Evolutionary conservation across 352 stramenopile genomes (phyloP).

Genomic region (Globisporangium echinulatum): DNA sequence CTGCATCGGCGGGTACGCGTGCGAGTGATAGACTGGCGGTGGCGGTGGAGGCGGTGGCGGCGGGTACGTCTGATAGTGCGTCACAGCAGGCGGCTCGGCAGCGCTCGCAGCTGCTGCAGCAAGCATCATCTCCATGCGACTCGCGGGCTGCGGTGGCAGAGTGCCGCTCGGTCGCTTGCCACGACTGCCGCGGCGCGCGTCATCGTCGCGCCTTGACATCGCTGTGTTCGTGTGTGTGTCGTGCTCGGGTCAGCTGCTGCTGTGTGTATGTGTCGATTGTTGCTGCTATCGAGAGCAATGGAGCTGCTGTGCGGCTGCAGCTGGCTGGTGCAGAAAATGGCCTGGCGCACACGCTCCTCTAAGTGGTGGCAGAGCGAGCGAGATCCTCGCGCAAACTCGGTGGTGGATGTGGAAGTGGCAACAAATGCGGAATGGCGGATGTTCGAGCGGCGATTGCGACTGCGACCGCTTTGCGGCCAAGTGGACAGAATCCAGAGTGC

Average conservation of each 20-base stretch:
- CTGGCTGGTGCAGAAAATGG: too few species aligned
- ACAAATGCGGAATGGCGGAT: too few species aligned
- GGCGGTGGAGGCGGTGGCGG: background rate
- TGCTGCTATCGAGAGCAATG: background rate
- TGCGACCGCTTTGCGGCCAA: too few species aligned
- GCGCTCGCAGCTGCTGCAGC: slow-evolving; percentile 12
- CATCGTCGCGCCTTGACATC: slow-evolving; percentile 36
- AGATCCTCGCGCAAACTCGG: too few species aligned
- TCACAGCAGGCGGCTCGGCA: background rate
- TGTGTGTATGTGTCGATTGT: background rate
- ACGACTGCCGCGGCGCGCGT: slow-evolving; percentile 18
- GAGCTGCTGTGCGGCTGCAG: too few species aligned
- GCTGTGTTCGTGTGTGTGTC: background rate
- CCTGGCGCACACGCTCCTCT: too few species aligned
- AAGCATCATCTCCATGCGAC: slow-evolving; percentile 49
- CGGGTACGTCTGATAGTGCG: background rate
- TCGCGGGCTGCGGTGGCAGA: slow-evolving; percentile 21
- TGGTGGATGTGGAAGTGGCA: too few species aligned
- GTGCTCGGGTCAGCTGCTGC: background rate
- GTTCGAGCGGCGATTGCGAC: too few species aligned
- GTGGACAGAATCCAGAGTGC: too few species aligned
- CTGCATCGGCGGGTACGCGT: background rate
- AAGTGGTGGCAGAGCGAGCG: too few species aligned
- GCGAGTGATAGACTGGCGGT: slow-evolving; percentile 3
- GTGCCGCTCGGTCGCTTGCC: slow-evolving; percentile 18